Conservation (phyloP, 306 rosid species). For the Malus sylvestris region DNA sequence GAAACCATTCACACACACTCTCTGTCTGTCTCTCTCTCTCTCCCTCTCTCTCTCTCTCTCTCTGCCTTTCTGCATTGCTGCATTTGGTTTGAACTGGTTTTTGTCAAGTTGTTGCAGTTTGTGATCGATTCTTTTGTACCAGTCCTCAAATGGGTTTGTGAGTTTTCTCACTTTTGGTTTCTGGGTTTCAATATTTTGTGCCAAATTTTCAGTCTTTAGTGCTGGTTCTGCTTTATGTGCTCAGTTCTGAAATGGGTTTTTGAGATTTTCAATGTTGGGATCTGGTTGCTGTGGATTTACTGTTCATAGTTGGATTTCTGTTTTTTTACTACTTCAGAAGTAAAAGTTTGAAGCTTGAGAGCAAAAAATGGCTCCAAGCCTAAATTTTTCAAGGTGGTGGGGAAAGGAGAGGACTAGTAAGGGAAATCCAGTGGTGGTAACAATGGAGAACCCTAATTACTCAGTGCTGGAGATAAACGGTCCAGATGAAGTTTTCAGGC, state of each 20-base stretch:
- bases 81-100: slow-evolving; percentile 21
- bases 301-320: background rate
- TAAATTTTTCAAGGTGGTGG: slow-evolving; percentile 44
- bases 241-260: slow-evolving; percentile 3
- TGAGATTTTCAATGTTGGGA: slow-evolving; percentile 5
- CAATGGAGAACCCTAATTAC: slow-evolving; percentile 54
- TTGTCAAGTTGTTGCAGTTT: slow-evolving; percentile 5
- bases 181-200: slow-evolving; percentile 1
- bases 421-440: slow-evolving; percentile 51
- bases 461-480: slow-evolving; percentile 43
- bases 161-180: background rate
- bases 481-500: slow-evolving; percentile 44
- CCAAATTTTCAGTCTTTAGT: background rate
- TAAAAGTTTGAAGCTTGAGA: background rate
- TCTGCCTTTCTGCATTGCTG: slow-evolving; percentile 9
- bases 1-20: background rate
- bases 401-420: slow-evolving; percentile 26
- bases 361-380: slow-evolving; percentile 29
- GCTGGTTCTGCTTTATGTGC: background rate
- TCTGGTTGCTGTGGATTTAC: slow-evolving; percentile 2
- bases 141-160: slow-evolving; percentile 3
- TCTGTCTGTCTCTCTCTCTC: background rate
- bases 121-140: slow-evolving; percentile 25
- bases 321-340: background rate
- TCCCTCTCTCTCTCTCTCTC: background rate